Evolutionary conservation across 805 yeast genomes (phyloP).

Genomic region (Monosporozyma servazzii): DNA sequence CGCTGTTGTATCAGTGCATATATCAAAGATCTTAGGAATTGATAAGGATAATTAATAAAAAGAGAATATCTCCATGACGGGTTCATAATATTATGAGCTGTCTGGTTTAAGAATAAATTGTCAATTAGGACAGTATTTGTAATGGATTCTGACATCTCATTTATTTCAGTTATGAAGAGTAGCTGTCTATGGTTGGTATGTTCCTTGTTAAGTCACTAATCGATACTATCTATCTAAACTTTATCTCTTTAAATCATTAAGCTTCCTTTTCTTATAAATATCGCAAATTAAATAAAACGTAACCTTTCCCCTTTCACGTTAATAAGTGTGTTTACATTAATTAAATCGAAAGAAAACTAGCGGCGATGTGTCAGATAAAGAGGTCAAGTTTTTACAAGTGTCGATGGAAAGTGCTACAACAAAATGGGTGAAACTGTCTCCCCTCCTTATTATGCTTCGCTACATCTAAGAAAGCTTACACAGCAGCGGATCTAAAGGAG

Average conservation of each 20-base stretch:
- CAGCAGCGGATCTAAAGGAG: no score
- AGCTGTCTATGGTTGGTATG: background rate
- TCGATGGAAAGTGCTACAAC: background rate
- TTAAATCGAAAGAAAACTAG: background rate
- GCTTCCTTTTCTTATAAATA: background rate
- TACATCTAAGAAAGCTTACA: no score
- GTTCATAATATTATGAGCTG: background rate
- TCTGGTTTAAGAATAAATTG: background rate
- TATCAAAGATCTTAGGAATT: constrained; percentile 9
- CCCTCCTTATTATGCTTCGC: background rate
- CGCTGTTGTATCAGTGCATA: constrained; percentile 8
- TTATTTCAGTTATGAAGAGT: background rate
- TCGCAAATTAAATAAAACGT: background rate
- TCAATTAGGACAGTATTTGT: background rate
- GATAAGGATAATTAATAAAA: constrained; percentile 12
- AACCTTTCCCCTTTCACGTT: background rate
- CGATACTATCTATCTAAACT: background rate
- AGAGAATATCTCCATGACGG: constrained; percentile 8
- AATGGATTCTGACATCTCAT: background rate
- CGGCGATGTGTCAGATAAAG: background rate
- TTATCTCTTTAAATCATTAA: no score
- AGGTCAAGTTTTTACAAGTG: background rate
- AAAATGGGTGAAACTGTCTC: background rate
- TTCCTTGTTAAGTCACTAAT: background rate
- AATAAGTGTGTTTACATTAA: no score